phyloP scores from a whole-genome alignment of 23 red algal species.

The Cyanidiococcus yangmingshanensis region DNA sequence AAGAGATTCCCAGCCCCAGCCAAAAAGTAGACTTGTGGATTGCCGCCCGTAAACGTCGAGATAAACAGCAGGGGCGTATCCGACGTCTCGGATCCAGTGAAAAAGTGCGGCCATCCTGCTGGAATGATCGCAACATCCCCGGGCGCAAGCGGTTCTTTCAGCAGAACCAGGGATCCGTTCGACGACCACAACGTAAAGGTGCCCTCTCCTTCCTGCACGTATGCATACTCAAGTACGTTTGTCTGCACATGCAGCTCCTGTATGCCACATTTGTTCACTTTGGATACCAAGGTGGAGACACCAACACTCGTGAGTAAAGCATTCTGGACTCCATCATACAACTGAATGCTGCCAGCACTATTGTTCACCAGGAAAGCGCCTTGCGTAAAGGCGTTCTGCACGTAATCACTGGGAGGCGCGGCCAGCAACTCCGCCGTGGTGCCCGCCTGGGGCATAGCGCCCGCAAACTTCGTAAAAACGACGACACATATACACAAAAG shows the following conservation, averaged over 20 bases:
- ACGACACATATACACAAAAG: background rate
- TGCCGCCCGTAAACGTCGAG: constrained; percentile 3
- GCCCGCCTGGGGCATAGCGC: background rate
- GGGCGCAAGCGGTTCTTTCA: background rate
- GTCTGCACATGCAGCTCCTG: constrained; percentile 6
- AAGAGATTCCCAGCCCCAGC: background rate
- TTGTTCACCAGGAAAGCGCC: background rate
- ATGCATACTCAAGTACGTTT: background rate
- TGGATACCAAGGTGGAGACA: background rate
- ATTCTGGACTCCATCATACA: background rate
- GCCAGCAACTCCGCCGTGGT: background rate
- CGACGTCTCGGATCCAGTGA: background rate
- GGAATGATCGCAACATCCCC: constrained; percentile 3
- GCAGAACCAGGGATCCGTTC: constrained; percentile 3
- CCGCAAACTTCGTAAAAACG: background rate
- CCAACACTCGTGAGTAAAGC: background rate
- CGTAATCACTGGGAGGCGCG: background rate
- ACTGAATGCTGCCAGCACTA: background rate
- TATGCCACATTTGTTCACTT: background rate
- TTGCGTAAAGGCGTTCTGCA: background rate
- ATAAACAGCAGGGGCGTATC: background rate
- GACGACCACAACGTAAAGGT: background rate
- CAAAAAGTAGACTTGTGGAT: constrained; percentile 11
- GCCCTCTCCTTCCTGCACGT: background rate
- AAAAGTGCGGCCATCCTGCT: constrained; percentile 10